Base-by-base conservation (phyloP, 305 asterid genomes). In the Striga hermonthica region DNA sequence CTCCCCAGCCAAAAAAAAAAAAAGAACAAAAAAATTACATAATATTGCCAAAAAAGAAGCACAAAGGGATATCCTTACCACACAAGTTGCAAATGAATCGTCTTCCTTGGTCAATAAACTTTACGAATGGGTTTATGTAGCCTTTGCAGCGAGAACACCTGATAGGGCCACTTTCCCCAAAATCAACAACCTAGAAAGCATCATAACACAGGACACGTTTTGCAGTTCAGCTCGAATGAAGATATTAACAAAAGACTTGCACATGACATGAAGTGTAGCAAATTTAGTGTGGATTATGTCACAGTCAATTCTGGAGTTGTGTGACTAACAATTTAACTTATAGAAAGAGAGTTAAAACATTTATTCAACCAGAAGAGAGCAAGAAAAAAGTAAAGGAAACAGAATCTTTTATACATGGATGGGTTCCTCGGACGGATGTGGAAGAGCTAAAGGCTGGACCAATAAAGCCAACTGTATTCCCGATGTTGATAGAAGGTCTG, bases 101-200 rank as follows among this genome's bases (percentile, higher is more conserved):
- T 73, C 88, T 85, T 68, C 99, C 99, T 75, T 91, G 97, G 76
- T 94, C 98, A 56, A 87, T 83, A 75, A 94, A 94, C 82, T 89
- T 91, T 93, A 91, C 83, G 64, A 91, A 91, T 61, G 99, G 99
- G 75, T 94, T 94, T 55, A 94, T 82, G 84, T 94, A 94, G 70
- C 97, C 97, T 79, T 94, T 88, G 86, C 99, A 94, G 36, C 96
- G 98, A 54, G 95, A 91, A 79, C 99, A 94, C 73, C 99, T 90
- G 68, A 94, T 96, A 61, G 99, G 99, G 60, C 99, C 99, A 82
- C 82, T 77, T 77, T 89, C 99, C 55, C 98, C 98, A 76, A 91
- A 91, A 83, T 94, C 99, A 80, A 94, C 98, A 70, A 91, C 88
- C 99, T 94, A 75, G 58, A 45, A 77, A 71, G 59, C 37, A 62